Conservation (phyloP, 768 basidiomycete species). For the Leccinellum albellum region DNA sequence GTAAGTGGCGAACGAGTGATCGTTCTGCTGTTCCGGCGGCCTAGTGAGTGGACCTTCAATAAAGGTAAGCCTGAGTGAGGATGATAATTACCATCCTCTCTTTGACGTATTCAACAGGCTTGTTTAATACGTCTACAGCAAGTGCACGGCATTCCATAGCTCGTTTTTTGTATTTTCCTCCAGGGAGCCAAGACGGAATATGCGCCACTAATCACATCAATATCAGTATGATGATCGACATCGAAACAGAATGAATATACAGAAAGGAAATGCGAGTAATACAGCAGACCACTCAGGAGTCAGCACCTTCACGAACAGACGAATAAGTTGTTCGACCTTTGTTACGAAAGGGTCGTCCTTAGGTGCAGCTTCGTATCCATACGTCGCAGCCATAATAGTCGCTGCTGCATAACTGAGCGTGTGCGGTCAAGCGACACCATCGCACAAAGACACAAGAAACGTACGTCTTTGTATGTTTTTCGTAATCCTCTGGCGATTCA, state of each 20-base stretch:
- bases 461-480: constrained; percentile 19
- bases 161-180: constrained; percentile 21
- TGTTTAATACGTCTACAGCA: constrained; percentile 20
- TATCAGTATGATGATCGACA: neutral
- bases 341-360: constrained; percentile 26
- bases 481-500: constrained; percentile 10
- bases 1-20: constrained; percentile 22
- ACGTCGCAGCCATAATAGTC: constrained; percentile 22
- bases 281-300: constrained; percentile 21
- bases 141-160: constrained; percentile 19
- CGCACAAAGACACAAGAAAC: constrained; percentile 10
- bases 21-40: constrained; percentile 17
- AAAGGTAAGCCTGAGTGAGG: neutral
- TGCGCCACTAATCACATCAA: constrained; percentile 13
- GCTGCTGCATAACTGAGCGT: constrained; percentile 20
- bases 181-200: constrained; percentile 34
- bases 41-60: constrained; percentile 2
- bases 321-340: constrained; percentile 6
- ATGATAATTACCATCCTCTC: constrained; percentile 18
- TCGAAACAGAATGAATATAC: constrained; percentile 8
- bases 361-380: constrained; percentile 25
- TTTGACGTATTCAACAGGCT: constrained; percentile 21
- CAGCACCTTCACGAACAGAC: constrained; percentile 9
- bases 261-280: constrained; percentile 21
- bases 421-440: neutral